Base-by-base conservation (phyloP, 176 grass and related monocot genomes). In the Oryza australiensis region DNA sequence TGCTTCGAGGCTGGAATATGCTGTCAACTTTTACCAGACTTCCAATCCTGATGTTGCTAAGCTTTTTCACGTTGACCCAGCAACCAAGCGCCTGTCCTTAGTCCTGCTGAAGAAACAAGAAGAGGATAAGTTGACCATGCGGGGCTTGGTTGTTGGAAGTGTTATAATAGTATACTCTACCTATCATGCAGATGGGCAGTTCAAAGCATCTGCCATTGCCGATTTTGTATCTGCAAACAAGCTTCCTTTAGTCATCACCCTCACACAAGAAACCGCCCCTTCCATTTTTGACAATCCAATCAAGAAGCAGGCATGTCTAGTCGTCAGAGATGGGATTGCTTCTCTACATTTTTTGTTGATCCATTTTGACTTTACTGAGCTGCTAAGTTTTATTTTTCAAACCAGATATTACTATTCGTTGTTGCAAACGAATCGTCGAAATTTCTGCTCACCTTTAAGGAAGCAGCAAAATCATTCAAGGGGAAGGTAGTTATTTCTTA, bases 41-140 rank as follows among this genome's bases (percentile, higher is more conserved):
- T 68, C 71, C 3, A 88, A 67, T 82, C 90, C 89, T 5, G 90
- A 93, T 86, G 90, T 98, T 18, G 92, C 93, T 26, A 95, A 87
- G 66, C 86, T 95, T 64, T 98, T 98, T 86, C 90, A 95, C 77
- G 93, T 98, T 23, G 85, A 98, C 64, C 45, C 93, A 2, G 37
- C 82, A 63, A 76, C 86, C 74, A 91, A 95, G 40, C 89, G 76
- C 49, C 92, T 90, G 4, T 85, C 85, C n/a, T 2, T 98, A 30
- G 87, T 98, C 63, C 71, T 98, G 48, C 64, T 98, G 5, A 98
- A 98, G 87, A 93, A 95, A 83, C 92, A 93, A 83, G 96, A 93
- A 68, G 93, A 86, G 76, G 96, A 98, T 66, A 98, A 93, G 78
- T 46, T 98, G 60, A 84, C 93, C 35, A 0, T 16, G 23, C 33